phyloP scores from a whole-genome alignment of 208 protist species.

The Trypanosoma cruzi region DNA sequence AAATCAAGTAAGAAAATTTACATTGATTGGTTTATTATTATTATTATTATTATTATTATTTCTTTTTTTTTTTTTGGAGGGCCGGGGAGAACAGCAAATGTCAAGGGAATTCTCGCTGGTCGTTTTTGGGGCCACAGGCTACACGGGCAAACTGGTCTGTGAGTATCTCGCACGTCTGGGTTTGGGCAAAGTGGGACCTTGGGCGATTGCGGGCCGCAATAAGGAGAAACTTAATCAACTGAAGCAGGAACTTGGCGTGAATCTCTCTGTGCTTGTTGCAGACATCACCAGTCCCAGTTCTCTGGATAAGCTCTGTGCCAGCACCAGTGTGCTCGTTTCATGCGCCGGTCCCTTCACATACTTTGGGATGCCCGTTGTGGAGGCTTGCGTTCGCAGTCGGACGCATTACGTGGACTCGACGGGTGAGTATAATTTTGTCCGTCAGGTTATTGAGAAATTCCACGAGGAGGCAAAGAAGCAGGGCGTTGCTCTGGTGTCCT shows the following conservation, averaged over 20 bases:
- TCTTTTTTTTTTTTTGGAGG: neutral
- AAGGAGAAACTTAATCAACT: slow-evolving; percentile 57
- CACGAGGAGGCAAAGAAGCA: slow-evolving; percentile 65
- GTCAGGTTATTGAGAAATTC: slow-evolving; percentile 59
- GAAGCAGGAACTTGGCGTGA: slow-evolving; percentile 47
- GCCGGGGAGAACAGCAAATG: too few species aligned
- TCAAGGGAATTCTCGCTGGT: slow-evolving; percentile 25
- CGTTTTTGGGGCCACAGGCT: slow-evolving; percentile 87
- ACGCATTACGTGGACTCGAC: slow-evolving; percentile 94
- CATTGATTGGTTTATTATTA: too few species aligned
- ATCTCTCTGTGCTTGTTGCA: slow-evolving; percentile 47
- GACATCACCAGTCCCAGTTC: slow-evolving; percentile 49
- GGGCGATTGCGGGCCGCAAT: slow-evolving; percentile 83
- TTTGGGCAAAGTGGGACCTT: slow-evolving; percentile 28
- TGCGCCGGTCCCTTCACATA: slow-evolving; percentile 84
- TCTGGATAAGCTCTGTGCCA: slow-evolving; percentile 48
- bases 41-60: too few species aligned
- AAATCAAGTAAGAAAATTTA: too few species aligned
- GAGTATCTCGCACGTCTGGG: slow-evolving; percentile 55
- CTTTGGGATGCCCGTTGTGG: slow-evolving; percentile 85
- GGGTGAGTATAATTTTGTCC: slow-evolving; percentile 87
- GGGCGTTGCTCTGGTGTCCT: slow-evolving; percentile 67
- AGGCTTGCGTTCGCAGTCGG: slow-evolving; percentile 75
- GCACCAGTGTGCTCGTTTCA: slow-evolving; percentile 63
- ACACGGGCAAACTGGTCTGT: slow-evolving; percentile 76